Evolutionary conservation across 2,329 filamentous ascomycete genomes (phyloP), one percentile per base, ranked within the genome.

Genomic region (Aspergillus fijiensis): DNA sequence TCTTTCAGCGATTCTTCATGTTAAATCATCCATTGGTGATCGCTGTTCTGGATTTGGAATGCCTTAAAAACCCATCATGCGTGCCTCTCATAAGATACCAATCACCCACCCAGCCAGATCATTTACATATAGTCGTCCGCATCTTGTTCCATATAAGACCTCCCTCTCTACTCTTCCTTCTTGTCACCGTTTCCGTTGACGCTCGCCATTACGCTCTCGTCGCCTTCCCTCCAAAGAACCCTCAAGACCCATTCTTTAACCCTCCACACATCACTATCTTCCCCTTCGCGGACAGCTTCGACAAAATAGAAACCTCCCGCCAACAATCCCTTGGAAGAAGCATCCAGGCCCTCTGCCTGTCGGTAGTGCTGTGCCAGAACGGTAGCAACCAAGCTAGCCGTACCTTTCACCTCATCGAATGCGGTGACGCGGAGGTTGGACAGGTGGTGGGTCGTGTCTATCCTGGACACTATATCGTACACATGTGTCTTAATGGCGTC

Each of bases 241-340:
- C 75, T 66, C 39, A 74, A 51, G 25, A 57, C 63, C 64, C 64
- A 74, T 19, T 68, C 63, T 64, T 69, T 70, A 21, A 72, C 69
- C 68, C 73, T 77, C 76, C 75, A 77, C 56, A 73, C 31, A 3
- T 67, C 70, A 29, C 10, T 19, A 14, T 70, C 70, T 5, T 5
- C 35, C 21, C 65, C 63, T 64, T 73, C 72, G 11, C 23, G 33
- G 14, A 48, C 42, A 2, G 35, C 42, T n/a, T 75, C 72, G 10
- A 73, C 27, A 23, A 47, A 67, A 58, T 77, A 78, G 53, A 62
- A 33, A 0, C 61, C 49, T 3, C 70, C 73, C 16, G 59, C 67
- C 57, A 72, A 48, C 14, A 70, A 69, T 29, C 66, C 62, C 29
- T 61, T 51, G 2, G 61, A 64, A 54, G 57, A 68, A 7, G 65